A percentile compares a stretch with the other conserved stretches of the same genome.
Evolutionary conservation across 805 yeast genomes (phyloP).

Genomic region (Lipomyces chichibuensis): DNA sequence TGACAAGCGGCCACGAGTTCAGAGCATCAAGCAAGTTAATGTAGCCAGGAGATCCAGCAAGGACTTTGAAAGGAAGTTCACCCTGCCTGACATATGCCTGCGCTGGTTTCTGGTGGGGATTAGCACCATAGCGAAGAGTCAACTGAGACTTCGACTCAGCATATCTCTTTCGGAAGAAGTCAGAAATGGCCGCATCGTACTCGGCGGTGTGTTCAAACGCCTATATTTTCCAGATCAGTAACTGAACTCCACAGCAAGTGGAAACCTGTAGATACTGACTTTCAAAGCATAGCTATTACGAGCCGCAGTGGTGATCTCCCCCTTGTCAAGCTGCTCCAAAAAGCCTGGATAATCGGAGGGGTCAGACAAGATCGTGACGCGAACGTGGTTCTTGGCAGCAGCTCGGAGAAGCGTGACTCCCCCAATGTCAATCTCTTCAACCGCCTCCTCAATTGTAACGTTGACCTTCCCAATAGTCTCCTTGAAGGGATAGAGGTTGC

Average conservation of each 20-base stretch:
- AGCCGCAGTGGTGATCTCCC: slow-evolving; percentile 71
- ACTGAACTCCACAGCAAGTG: not conserved
- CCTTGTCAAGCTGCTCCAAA: slow-evolving; percentile 71
- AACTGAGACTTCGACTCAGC: slow-evolving; percentile 86
- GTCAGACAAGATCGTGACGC: slow-evolving; percentile 94
- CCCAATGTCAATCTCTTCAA: slow-evolving; percentile 97
- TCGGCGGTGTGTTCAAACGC: slow-evolving; percentile 99
- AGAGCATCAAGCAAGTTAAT: slow-evolving; percentile 94
- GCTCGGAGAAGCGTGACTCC: slow-evolving; percentile 97
- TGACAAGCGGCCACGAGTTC: slow-evolving; percentile 98
- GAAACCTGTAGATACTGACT: not conserved
- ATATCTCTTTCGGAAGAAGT: slow-evolving; percentile 96
- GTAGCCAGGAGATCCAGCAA: slow-evolving; percentile 96
- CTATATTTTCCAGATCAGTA: slow-evolving; percentile 64
- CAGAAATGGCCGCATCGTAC: slow-evolving; percentile 93
- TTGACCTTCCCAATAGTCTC: slow-evolving; percentile 95
- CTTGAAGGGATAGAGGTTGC: slow-evolving; percentile 97
- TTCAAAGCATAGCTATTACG: slow-evolving; percentile 80
- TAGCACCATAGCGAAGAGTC: slow-evolving; percentile 96
- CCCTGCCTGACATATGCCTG: slow-evolving; percentile 90
- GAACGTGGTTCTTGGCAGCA: slow-evolving; percentile 96
- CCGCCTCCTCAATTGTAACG: slow-evolving; percentile 96
- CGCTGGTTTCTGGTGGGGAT: slow-evolving; percentile 99
- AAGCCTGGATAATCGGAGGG: slow-evolving; percentile 90
- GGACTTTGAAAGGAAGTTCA: slow-evolving; percentile 89